Conservation (phyloP, 441 rosid genomes). For the Geranium incanum region DNA sequence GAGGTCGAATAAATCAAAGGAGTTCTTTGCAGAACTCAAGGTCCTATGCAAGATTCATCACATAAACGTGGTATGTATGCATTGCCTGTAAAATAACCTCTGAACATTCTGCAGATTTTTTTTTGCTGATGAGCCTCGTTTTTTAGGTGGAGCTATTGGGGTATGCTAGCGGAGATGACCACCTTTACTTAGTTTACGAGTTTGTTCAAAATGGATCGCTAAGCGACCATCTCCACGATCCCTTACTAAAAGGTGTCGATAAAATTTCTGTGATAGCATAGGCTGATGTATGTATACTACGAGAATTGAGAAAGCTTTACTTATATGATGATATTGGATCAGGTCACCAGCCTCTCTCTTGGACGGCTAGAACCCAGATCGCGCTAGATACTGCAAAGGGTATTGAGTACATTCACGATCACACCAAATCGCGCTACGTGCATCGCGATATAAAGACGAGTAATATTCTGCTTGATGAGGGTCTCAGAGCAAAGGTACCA, state of each 20-base stretch:
- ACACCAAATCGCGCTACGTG: slow-evolving; percentile 56
- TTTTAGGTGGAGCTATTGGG: slow-evolving; percentile 57
- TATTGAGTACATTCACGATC: slow-evolving; percentile 62
- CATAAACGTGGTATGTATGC: slow-evolving; percentile 58
- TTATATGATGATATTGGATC: slow-evolving; percentile 11
- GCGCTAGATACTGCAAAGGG: slow-evolving; percentile 62
- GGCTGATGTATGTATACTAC: no score
- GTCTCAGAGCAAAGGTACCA: slow-evolving; percentile 51
- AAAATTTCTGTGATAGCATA: background rate
- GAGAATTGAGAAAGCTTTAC: background rate
- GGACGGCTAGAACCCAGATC: slow-evolving; percentile 60
- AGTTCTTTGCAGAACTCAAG: slow-evolving; percentile 60
- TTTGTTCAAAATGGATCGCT: slow-evolving; percentile 51
- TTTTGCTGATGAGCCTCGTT: background rate
- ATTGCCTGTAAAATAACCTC: background rate
- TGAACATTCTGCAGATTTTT: background rate
- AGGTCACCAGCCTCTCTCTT: slow-evolving; percentile 55
- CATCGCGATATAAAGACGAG: slow-evolving; percentile 58
- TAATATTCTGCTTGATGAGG: slow-evolving; percentile 53
- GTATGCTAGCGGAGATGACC: slow-evolving; percentile 52
- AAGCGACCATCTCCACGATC: slow-evolving; percentile 57
- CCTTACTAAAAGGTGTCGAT: slow-evolving; percentile 39
- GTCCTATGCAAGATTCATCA: slow-evolving; percentile 59
- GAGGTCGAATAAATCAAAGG: slow-evolving; percentile 56
- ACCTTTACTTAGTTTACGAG: slow-evolving; percentile 60